Conservation (phyloP, 2,329 filamentous ascomycete genomes). For the Alternaria brassicae region DNA sequence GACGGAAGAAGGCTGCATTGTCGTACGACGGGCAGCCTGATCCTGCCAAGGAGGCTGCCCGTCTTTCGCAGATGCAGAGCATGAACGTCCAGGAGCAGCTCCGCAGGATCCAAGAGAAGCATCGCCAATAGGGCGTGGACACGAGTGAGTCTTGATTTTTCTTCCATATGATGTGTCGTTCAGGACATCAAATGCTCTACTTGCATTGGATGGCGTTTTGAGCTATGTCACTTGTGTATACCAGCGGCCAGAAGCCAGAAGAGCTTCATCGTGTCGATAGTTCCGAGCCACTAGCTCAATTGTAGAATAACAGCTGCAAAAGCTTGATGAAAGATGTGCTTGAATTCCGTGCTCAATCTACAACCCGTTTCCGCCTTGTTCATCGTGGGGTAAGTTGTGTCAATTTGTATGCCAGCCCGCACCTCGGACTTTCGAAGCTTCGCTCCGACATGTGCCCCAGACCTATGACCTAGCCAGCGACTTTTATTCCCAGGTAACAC, state of each 20-base stretch:
- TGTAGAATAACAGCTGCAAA: background rate
- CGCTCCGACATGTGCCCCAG: slow-evolving; percentile 31
- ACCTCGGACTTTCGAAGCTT: slow-evolving; percentile 42
- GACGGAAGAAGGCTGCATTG: slow-evolving; percentile 77
- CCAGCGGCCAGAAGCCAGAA: background rate
- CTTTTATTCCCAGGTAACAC: slow-evolving; percentile 43
- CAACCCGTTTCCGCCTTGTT: background rate
- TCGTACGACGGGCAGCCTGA: slow-evolving; percentile 71
- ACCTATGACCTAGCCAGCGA: slow-evolving; percentile 45
- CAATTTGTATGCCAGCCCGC: background rate
- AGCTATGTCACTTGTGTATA: slow-evolving; percentile 6
- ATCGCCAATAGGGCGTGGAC: slow-evolving; percentile 26
- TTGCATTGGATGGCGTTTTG: slow-evolving; percentile 20
- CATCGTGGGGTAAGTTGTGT: background rate
- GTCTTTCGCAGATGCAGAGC: slow-evolving; percentile 60
- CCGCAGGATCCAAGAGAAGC: slow-evolving; percentile 68
- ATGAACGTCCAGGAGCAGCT: slow-evolving; percentile 86
- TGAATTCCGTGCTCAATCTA: background rate
- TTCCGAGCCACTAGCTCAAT: background rate
- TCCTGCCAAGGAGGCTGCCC: slow-evolving; percentile 60
- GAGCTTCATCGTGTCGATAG: background rate
- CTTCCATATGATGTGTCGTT: background rate
- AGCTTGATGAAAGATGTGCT: background rate
- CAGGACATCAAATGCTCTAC: slow-evolving; percentile 1
- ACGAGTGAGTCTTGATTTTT: slow-evolving; percentile 8